phyloP scores from a whole-genome alignment of 2,329 filamentous ascomycete genomes.

The Knufia fluminis region DNA sequence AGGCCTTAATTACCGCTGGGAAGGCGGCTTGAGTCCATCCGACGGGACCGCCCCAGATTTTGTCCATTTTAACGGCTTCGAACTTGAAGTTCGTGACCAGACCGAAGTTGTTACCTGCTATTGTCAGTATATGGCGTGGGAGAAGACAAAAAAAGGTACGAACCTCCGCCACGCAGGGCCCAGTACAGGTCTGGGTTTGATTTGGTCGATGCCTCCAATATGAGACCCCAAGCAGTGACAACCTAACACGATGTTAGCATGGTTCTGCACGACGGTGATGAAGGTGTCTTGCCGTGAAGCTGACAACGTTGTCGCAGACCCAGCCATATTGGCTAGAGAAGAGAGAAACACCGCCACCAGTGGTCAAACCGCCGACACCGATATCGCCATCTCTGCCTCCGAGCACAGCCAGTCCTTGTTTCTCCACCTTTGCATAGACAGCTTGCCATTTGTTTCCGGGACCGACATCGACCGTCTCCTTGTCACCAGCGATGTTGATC shows the following conservation, averaged over 20 bases:
- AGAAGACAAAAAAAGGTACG: no score
- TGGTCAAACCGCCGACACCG: slow-evolving; percentile 25
- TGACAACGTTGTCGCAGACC: slow-evolving; percentile 21
- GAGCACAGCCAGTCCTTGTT: slow-evolving; percentile 26
- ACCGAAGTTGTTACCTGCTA: slow-evolving; percentile 27
- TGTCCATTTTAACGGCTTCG: slow-evolving; percentile 18
- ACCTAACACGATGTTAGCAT: slow-evolving; percentile 11
- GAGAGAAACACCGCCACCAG: slow-evolving; percentile 23
- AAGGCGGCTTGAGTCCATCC: slow-evolving; percentile 21
- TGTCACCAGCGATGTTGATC: slow-evolving; percentile 25
- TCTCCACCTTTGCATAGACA: slow-evolving; percentile 28
- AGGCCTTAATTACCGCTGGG: slow-evolving; percentile 26
- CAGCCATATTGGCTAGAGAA: slow-evolving; percentile 19
- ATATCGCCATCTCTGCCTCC: slow-evolving; percentile 28
- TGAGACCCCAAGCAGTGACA: slow-evolving; percentile 20
- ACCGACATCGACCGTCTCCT: slow-evolving; percentile 25
- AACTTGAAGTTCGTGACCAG: slow-evolving; percentile 35
- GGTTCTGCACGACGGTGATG: no score
- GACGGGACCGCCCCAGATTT: slow-evolving; percentile 17
- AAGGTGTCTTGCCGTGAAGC: slow-evolving; percentile 2
- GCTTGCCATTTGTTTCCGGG: slow-evolving; percentile 29
- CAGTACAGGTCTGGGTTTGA: slow-evolving; percentile 32
- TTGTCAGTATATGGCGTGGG: no score
- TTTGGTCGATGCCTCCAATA: slow-evolving; percentile 27
- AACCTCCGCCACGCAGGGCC: slow-evolving; percentile 33